Conservation (phyloP, 495 filamentous ascomycete genomes). For the Durotheca rogersii region DNA sequence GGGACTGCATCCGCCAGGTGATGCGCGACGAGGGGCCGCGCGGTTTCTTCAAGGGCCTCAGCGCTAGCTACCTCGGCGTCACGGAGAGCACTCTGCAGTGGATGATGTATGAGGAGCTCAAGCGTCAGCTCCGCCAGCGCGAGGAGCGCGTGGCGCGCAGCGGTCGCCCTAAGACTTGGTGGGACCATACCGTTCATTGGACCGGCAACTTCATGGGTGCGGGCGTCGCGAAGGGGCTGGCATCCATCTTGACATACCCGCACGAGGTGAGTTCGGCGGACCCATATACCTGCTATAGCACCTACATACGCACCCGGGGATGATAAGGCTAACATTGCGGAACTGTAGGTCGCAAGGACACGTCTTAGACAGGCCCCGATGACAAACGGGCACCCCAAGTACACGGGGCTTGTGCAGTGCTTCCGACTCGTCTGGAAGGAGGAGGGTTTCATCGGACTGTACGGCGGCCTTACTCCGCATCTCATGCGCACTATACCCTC, state of each 20-base stretch:
- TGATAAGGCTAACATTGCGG: conserved; percentile 10
- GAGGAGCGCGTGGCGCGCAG: conserved; percentile 55
- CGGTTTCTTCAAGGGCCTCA: conserved; percentile 82
- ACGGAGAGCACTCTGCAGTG: conserved; percentile 84
- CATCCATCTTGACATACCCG: conserved; percentile 79
- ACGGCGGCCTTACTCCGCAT: conserved; percentile 85
- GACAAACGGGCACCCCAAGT: conserved; percentile 71
- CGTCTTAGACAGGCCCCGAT: conserved; percentile 77
- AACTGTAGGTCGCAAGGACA: conserved; percentile 68
- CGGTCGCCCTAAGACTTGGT: conserved; percentile 56
- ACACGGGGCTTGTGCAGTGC: conserved; percentile 79
- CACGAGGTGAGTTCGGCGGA: conserved; percentile 77
- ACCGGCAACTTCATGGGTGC: conserved; percentile 74
- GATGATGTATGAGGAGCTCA: conserved; percentile 85
- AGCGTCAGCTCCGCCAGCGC: conserved; percentile 60
- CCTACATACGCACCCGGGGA: no score
- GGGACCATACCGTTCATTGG: conserved; percentile 66
- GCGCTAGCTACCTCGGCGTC: conserved; percentile 82
- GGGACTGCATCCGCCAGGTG: conserved; percentile 77
- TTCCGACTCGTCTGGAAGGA: conserved; percentile 80
- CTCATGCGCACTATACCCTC: conserved; percentile 84
- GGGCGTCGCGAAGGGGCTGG: conserved; percentile 77
- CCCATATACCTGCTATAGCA: no score
- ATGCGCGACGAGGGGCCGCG: conserved; percentile 71
- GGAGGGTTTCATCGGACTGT: conserved; percentile 77